phyloP scores from a whole-genome alignment of 148 eudicot species.

The Rhododendron molle region DNA sequence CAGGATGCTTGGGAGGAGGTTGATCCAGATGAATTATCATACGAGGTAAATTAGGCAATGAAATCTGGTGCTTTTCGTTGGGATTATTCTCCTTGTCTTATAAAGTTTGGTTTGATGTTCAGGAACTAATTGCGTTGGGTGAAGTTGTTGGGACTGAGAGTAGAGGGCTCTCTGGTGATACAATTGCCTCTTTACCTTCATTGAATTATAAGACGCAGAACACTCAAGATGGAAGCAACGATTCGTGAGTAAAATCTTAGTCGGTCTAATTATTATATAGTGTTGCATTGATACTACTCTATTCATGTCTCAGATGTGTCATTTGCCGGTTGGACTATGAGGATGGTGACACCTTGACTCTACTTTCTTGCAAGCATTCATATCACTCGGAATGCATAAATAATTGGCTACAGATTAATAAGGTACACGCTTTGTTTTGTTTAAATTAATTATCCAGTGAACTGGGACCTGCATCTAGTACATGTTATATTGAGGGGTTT shows the following conservation, averaged over 20 bases:
- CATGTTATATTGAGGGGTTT: background rate
- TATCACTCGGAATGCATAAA: slow-evolving; percentile 88
- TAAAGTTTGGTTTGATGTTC: slow-evolving; percentile 20
- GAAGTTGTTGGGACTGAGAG: slow-evolving; percentile 95
- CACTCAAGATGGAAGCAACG: slow-evolving; percentile 56
- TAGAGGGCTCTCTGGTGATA: slow-evolving; percentile 83
- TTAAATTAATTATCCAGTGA: background rate
- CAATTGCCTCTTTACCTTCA: slow-evolving; percentile 87
- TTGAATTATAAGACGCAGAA: slow-evolving; percentile 49
- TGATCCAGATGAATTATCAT: slow-evolving; percentile 94
- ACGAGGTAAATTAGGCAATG: slow-evolving; percentile 52
- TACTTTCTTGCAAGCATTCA: slow-evolving; percentile 83
- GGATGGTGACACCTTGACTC: slow-evolving; percentile 73
- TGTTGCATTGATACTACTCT: background rate
- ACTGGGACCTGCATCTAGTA: background rate
- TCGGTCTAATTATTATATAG: background rate
- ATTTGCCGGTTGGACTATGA: slow-evolving; percentile 93
- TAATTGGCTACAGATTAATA: slow-evolving; percentile 87
- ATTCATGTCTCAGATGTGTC: slow-evolving; percentile 67
- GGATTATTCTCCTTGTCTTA: background rate
- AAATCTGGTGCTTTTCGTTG: slow-evolving; percentile 7
- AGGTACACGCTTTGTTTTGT: slow-evolving; percentile 39
- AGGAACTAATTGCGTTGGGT: slow-evolving; percentile 81
- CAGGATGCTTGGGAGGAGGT: slow-evolving; percentile 97
- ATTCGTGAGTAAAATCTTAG: slow-evolving; percentile 47